These are phyloP conservation scores for Zygotorulaspora chibaensis DNA, from an alignment of 805 yeast species.

Conservation along the genomic window DNA sequence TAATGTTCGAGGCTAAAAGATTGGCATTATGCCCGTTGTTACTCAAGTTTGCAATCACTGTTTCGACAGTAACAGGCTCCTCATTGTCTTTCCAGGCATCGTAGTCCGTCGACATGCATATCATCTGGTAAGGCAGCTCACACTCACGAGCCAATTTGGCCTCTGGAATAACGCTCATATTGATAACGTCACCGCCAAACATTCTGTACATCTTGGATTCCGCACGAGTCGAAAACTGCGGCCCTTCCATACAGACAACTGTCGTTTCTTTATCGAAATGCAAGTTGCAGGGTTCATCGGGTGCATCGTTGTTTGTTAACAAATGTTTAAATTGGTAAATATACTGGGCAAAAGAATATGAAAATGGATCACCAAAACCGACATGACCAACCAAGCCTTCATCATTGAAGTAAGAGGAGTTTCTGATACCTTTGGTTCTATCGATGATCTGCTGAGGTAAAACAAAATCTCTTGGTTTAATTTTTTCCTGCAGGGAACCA, in stretches of 20 bases:
- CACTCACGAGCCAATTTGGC: conserved; percentile 96
- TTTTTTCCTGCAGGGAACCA: conserved; percentile 85
- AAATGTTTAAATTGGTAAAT: conserved; percentile 57
- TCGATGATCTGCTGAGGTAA: conserved; percentile 94
- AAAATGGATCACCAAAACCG: conserved; percentile 96
- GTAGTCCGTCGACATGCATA: conserved; percentile 98
- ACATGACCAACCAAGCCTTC: conserved; percentile 96
- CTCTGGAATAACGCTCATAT: conserved; percentile 98
- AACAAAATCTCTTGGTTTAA: conserved; percentile 94
- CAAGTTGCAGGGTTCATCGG: conserved; percentile 59
- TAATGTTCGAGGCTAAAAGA: conserved; percentile 62
- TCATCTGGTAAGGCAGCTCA: conserved; percentile 94
- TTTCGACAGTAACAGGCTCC: conserved; percentile 97
- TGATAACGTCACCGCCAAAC: conserved; percentile 93
- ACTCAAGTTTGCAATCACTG: conserved; percentile 83
- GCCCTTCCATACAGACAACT: conserved; percentile 97
- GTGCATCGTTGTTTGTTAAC: conserved; percentile 49
- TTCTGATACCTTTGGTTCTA: conserved; percentile 92
- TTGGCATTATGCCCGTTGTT: conserved; percentile 88
- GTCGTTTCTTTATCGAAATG: conserved; percentile 69
- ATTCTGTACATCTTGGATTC: conserved; percentile 82
- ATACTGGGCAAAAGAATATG: conserved; percentile 60
- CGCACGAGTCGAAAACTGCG: conserved; percentile 95
- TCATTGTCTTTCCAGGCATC: conserved; percentile 97
- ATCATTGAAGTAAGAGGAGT: conserved; percentile 79